Conservation (phyloP, 2,329 filamentous ascomycete genomes). For the Penicillium sclerotiorum region DNA sequence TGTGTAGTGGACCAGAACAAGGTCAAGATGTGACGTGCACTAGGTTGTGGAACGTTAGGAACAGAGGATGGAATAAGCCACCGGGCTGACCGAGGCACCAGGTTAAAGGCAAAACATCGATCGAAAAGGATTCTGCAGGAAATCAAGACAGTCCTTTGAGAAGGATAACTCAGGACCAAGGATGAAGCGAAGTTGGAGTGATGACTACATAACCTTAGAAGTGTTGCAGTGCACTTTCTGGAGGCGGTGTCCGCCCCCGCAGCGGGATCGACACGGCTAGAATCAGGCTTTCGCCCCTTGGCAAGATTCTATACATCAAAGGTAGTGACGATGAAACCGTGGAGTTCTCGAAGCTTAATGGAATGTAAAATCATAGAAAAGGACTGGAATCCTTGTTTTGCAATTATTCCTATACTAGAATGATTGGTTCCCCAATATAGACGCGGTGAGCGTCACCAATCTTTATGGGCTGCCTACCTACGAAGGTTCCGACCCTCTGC, state of each 20-base stretch:
- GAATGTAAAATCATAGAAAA: background rate
- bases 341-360: background rate
- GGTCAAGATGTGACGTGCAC: conserved; percentile 19
- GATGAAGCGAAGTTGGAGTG: background rate
- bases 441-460: too few species aligned
- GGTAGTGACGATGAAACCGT: background rate
- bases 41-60: conserved; percentile 8
- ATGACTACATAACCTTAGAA: too few species aligned
- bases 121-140: background rate
- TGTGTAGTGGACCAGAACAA: too few species aligned
- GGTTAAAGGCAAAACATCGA: background rate
- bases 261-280: conserved; percentile 20
- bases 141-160: too few species aligned
- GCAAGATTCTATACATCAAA: background rate
- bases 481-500: too few species aligned
- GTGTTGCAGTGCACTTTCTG: background rate
- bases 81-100: conserved; percentile 8
- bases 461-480: too few species aligned
- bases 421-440: too few species aligned
- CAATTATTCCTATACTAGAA: too few species aligned
- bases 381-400: background rate
- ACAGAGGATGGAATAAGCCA: background rate
- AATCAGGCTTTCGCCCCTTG: conserved; percentile 1
- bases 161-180: background rate
- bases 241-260: conserved; percentile 27